Evolutionary conservation across 2,329 filamentous ascomycete genomes (phyloP).

Genomic region (Trematosphaeria pertusa): DNA sequence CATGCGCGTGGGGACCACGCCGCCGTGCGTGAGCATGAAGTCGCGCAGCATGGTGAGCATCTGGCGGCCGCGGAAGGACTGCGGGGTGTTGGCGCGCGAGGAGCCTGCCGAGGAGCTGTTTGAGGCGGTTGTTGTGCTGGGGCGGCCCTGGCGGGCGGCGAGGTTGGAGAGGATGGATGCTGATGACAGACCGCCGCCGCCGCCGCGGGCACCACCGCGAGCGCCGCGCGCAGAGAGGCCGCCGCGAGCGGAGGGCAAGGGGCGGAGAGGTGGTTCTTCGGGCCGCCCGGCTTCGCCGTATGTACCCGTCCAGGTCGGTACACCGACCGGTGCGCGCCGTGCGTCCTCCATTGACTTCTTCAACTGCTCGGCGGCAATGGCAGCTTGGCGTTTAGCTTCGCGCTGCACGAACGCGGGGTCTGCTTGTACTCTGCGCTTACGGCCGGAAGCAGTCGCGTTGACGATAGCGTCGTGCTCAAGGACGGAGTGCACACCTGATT

Average conservation of each 20-base stretch:
- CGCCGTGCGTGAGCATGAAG: conserved; percentile 80
- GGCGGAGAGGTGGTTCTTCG: conserved; percentile 39
- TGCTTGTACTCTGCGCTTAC: conserved; percentile 71
- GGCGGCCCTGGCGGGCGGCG: conserved; percentile 48
- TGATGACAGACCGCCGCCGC: conserved; percentile 50
- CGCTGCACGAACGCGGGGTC: conserved; percentile 80
- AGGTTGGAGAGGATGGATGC: conserved; percentile 53
- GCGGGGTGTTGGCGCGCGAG: conserved; percentile 37
- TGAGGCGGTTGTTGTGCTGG: conserved; percentile 11
- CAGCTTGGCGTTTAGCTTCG: conserved; percentile 81
- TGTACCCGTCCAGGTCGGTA: conserved; percentile 92
- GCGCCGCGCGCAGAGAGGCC: conserved; percentile 43
- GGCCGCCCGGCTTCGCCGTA: conserved; percentile 77
- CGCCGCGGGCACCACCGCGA: conserved; percentile 33
- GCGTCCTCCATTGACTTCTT: conserved; percentile 76
- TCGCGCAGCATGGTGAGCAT: conserved; percentile 69
- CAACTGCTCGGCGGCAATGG: conserved; percentile 78
- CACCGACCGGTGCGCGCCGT: conserved; percentile 76
- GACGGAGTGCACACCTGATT: conserved; percentile 85
- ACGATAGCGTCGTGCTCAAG: conserved; percentile 94
- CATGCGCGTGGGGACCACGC: conserved; percentile 80
- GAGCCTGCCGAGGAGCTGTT: conserved; percentile 20
- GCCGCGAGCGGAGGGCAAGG: conserved; percentile 51
- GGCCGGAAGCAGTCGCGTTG: conserved; percentile 49
- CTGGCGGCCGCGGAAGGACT: conserved; percentile 45